Evolutionary conservation across 495 filamentous ascomycete genomes (phyloP), one percentile per base, ranked within the genome.

Genomic region (Lichina pygmaea): DNA sequence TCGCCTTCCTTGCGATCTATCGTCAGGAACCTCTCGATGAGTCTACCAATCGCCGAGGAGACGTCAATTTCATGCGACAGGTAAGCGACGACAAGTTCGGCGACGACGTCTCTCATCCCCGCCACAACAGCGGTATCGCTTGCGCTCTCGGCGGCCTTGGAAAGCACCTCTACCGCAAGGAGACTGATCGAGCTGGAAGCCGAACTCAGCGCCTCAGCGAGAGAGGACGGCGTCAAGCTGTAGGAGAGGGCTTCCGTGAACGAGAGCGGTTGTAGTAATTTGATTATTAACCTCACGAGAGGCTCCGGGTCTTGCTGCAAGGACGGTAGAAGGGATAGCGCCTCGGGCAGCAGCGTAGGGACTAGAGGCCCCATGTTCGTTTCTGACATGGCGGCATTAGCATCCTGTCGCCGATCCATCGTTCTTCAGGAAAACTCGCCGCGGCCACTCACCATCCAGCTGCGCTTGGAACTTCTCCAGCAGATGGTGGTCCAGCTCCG

Each of bases 1-100:
- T 67, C 65, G 7, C 61, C 66, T 24, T 60, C 62, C 44, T 68
- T 64, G 49, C 64, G 65, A 53, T 86, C 81, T 16, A 77, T 64
- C 48, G 76, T 69, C 32, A 93, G 58, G 4, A 93, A 61, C 40
- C 72, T 69, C 41, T 72, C 70, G n/a, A 93, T 57, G 3, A 80
- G 65, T 46, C 66, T 65, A 11, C 67, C 63, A 0, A 74, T 79
- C 41, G 71, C 73, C 46, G 77, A 70, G 6, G 80, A 76, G n/a
- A 89, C 74, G 39, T 75, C 78, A 3, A 79, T 75, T 13, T 77
- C 68, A 4, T 69, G 60, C 1, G 77, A 72, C 0, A 92, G 68
- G 81, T 81, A 92, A 34, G 77, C 57, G 41, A 66, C 62, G 0
- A 91, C 54, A 32, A 92, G 62, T 0, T 66, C 66, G 1, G 58